These are phyloP conservation scores for Nitzschia sp. DNA, from an alignment of 108 stramenopile genomes.

Conservation along the genomic window DNA sequence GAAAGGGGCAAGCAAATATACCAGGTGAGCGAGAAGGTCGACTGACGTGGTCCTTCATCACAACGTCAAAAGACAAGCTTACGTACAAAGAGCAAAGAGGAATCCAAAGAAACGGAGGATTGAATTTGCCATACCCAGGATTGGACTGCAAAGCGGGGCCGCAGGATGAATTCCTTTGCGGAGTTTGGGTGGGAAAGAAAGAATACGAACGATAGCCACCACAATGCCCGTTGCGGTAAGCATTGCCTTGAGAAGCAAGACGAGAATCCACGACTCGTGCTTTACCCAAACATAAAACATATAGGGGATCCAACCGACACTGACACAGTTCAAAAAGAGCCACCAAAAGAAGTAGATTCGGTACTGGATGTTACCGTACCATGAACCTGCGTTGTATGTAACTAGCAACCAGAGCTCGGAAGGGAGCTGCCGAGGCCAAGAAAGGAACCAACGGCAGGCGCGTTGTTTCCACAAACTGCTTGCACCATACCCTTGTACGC, in stretches of 20 bases:
- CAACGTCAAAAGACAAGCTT: neutral
- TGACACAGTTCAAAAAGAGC: conserved; percentile 19
- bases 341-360: conserved; percentile 21
- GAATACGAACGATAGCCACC: neutral
- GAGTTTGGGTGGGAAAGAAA: conserved; percentile 8
- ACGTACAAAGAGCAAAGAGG: conserved; percentile 18
- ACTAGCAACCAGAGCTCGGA: conserved; percentile 7
- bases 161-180: conserved; percentile 11
- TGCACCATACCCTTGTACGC: conserved; percentile 15
- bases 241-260: conserved; percentile 13
- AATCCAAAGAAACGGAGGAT: conserved; percentile 20
- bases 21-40: too few relatives aligned
- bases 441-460: conserved; percentile 21
- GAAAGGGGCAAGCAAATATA: too few relatives aligned
- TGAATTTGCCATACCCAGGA: conserved; percentile 10
- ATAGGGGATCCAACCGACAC: conserved; percentile 15
- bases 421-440: conserved; percentile 20
- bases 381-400: conserved; percentile 9
- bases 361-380: conserved; percentile 20
- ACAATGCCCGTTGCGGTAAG: conserved; percentile 12
- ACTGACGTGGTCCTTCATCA: neutral
- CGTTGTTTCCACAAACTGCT: conserved; percentile 21
- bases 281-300: conserved; percentile 20
- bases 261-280: conserved; percentile 17
- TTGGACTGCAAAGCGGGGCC: conserved; percentile 9